Percentiles rank a stretch among this genome's conserved stretches.
These are phyloP conservation scores for Coemansia sp. DNA, from an alignment of 192 early-diverging fungal genomes.

Conservation along the genomic window DNA sequence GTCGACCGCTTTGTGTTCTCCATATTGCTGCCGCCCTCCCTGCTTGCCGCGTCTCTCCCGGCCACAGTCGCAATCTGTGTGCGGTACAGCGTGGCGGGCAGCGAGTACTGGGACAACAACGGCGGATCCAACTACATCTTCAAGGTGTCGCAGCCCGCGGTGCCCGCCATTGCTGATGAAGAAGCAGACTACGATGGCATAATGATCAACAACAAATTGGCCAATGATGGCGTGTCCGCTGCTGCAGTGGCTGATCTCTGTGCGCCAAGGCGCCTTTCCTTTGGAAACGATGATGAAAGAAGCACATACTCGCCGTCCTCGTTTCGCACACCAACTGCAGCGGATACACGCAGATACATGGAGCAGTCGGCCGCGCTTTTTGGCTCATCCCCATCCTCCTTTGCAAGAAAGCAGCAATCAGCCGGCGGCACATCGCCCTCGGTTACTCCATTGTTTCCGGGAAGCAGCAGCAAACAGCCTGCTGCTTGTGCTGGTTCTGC, in stretches of 20 bases:
- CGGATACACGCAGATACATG: conserved; percentile 52
- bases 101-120: conserved; percentile 96
- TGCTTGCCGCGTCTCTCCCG: conserved; percentile 29
- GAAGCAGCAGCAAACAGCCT: neutral
- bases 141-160: conserved; percentile 33
- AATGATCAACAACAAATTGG: neutral
- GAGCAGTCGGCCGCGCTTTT: conserved; percentile 49
- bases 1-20: conserved; percentile 73
- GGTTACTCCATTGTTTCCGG: conserved; percentile 3
- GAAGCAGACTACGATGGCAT: conserved; percentile 29
- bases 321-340: conserved; percentile 25
- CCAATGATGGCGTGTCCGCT: neutral
- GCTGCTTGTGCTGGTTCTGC: neutral
- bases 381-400: conserved; percentile 7
- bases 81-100: conserved; percentile 66
- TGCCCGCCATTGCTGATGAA: conserved; percentile 46
- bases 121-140: conserved; percentile 79
- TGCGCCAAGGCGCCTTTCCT: conserved; percentile 34
- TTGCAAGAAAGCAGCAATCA: neutral
- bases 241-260: conserved; percentile 11
- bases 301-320: neutral
- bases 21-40: conserved; percentile 56
- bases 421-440: neutral
- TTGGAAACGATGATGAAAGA: conserved; percentile 12
- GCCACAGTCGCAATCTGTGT: conserved; percentile 62